Base-by-base conservation (phyloP, 257 asterid genomes). In the Lycium ferocissimum region DNA sequence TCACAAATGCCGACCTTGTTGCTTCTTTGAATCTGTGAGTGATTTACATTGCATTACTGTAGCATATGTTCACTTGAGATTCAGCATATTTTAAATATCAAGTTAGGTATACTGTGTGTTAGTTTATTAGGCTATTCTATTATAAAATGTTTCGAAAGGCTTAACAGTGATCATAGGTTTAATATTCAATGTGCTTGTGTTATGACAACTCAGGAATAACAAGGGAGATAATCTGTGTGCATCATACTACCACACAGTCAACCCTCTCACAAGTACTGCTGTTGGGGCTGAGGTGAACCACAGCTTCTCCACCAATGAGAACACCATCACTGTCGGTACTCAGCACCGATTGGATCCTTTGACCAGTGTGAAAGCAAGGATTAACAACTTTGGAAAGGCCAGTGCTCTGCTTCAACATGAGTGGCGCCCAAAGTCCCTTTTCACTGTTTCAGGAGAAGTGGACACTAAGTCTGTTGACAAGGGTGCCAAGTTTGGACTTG, bases 221-320 rank as follows among this genome's bases (percentile, higher is more conserved):
- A 92, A 91, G 88, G 90, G 91, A 35, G 91, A 92, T 53, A 79
- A 85, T 5, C 54, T 91, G 86, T 86, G 87, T 75, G 94, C 90
- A 12, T 88, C 94, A 5, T 91, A 91, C 89, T 92, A 91, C 88
- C 95, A 92, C 37, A 80, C 38, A 1, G 91, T 90, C 79, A 88
- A 85, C 83, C 92, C 91, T 14, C 51, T 88, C 86, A 86, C 90
- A 88, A 92, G 80, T 89, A 91, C 92, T 2, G 92, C 91, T 5
- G 92, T 91, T 0, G 95, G 95, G 45, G 93, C 92, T 4, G 95
- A 92, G 90, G 89, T 91, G 79, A 86, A 89, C 61, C 92, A 92
- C 61, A 86, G 87, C 84, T 89, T 92, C 87, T 87, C 91, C 3
- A 92, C 86, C 45, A 91, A 89, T 17, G 89, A 86, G 88, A 92